Conservation (phyloP, 1,139 yeast genomes). For the Kodamaea ohmeri region DNA sequence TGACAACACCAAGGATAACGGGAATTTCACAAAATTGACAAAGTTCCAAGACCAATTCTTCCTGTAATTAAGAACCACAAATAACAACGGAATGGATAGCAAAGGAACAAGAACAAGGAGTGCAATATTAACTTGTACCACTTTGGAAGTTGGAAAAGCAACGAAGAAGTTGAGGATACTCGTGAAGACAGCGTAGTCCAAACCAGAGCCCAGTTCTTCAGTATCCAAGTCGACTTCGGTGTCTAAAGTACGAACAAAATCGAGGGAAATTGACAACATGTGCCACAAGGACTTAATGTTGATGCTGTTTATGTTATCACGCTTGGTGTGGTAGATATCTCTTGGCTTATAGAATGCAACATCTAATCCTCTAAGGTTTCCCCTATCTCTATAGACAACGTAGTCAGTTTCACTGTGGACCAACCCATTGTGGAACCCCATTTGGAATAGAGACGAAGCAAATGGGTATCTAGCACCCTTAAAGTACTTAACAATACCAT, state of each 20-base stretch:
- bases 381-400: slow-evolving; percentile 62
- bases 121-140: slow-evolving; percentile 48
- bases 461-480: slow-evolving; percentile 62
- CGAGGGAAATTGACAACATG: slow-evolving; percentile 72
- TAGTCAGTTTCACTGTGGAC: slow-evolving; percentile 85
- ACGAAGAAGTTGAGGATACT: slow-evolving; percentile 62
- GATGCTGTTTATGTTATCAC: slow-evolving; percentile 67
- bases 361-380: slow-evolving; percentile 76
- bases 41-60: slow-evolving; percentile 49
- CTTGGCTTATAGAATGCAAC: slow-evolving; percentile 65
- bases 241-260: slow-evolving; percentile 44
- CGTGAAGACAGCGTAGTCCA: slow-evolving; percentile 52
- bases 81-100: slow-evolving; percentile 44
- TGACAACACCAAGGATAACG: slow-evolving; percentile 52
- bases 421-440: slow-evolving; percentile 73
- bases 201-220: slow-evolving; percentile 9
- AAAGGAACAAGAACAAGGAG: slow-evolving; percentile 57
- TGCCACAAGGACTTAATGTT: slow-evolving; percentile 72
- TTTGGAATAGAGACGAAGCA: slow-evolving; percentile 76
- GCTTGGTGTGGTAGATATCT: slow-evolving; percentile 74
- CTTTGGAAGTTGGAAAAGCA: slow-evolving; percentile 46
- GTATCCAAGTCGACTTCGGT: slow-evolving; percentile 39
- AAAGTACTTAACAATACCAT: slow-evolving; percentile 51
- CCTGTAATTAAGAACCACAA: slow-evolving; percentile 44
- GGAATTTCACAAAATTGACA: slow-evolving; percentile 46